Evolutionary conservation across 345 rosid species (phyloP), one percentile per base, ranked within the genome.

Genomic region (Litchi chinensis): DNA sequence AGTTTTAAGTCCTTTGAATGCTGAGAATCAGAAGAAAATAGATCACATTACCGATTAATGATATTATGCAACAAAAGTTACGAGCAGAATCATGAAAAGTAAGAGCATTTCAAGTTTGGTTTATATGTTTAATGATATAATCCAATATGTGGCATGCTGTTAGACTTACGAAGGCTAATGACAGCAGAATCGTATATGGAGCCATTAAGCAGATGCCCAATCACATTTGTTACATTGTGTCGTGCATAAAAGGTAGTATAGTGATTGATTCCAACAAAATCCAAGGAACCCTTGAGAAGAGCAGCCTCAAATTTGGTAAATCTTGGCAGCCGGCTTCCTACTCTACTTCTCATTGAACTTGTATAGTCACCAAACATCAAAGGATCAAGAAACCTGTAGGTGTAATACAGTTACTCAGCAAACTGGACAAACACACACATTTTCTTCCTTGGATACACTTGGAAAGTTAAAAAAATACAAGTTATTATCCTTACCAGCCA

Each of bases 261-360:
- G 79, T 96, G 99, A 80, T 96, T 96, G 50, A 96, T 92, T 68
- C 99, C 99, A 16, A 96, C 92, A 74, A 93, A 96, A 80, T 96
- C 99, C 70, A 91, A 65, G 10, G 99, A 96, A 40, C 97, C 97
- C 85, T 94, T 93, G 0, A 91, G 64, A 63, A 96, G 84, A 74
- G 85, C 70, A 32, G 92, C 81, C 71, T 96, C 90, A 43, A 89
- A 83, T 71, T 41, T 44, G 4, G 97, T 81, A 86, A 96, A 91
- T 62, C 18, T 80, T 16, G 99, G 99, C 74, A 96, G 82, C 63
- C 99, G 89, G 67, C 48, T 83, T 76, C 95, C 93, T 0, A 91
- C 97, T 85, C 97, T 86, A 79, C 68, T 88, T 79, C 84, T 90
- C 97, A 96, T 96, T 28, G 99, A 90, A 63, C 85, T 90, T 10